A percentile compares a stretch with the other conserved stretches of the same genome.
Evolutionary conservation across 345 rosid species (phyloP).

Genomic region (Eucalyptus regnans): DNA sequence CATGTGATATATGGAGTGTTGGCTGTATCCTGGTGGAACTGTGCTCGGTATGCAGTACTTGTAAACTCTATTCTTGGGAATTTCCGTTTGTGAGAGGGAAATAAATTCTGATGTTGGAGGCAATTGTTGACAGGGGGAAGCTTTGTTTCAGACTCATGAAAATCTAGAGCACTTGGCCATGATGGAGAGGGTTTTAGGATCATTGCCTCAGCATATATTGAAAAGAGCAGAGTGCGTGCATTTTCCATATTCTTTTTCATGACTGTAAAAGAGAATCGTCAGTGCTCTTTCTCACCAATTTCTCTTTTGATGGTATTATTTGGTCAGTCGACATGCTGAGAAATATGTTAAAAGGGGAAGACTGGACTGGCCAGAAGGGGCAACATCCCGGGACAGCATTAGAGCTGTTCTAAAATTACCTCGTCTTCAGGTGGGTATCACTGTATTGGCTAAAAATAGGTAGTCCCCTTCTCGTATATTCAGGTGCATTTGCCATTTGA

Average conservation of each 20-base stretch:
- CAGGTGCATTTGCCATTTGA: not conserved
- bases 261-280: not conserved
- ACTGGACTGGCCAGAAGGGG: conserved; percentile 64
- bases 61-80: not conserved
- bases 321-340: conserved; percentile 47
- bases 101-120: not conserved
- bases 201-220: conserved; percentile 50
- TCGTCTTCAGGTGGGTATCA: conserved; percentile 40
- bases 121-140: conserved; percentile 41
- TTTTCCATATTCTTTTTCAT: not conserved
- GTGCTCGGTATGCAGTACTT: conserved; percentile 33
- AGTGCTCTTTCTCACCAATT: not conserved
- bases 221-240: conserved; percentile 41
- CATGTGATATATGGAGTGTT: conserved; percentile 67
- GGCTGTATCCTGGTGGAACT: conserved; percentile 67
- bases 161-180: conserved; percentile 66
- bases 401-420: conserved; percentile 48
- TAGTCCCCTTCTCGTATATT: not conserved
- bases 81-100: not conserved
- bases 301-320: not conserved
- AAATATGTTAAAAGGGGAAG: conserved; percentile 47
- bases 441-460: not conserved
- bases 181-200: conserved; percentile 71
- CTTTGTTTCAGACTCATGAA: conserved; percentile 68
- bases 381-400: conserved; percentile 55